Percentiles rank a stretch among this genome's conserved stretches.
Conservation (phyloP, 805 yeast species). For the Yarrowia sp. region DNA sequence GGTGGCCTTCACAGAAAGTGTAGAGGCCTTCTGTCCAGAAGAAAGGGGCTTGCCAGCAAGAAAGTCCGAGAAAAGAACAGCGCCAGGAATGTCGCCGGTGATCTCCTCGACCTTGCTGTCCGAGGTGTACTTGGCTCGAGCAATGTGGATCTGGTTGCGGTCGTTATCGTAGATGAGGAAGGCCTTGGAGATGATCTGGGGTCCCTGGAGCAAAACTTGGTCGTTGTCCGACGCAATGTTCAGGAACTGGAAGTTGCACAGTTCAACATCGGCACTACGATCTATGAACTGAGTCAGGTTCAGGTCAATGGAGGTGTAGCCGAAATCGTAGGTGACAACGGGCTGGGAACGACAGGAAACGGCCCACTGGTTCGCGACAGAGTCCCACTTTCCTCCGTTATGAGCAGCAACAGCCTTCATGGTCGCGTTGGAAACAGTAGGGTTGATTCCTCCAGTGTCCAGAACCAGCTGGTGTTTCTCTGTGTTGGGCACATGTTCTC, state of each 20-base stretch:
- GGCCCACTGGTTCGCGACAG: background rate
- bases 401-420: background rate
- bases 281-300: background rate
- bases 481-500: background rate
- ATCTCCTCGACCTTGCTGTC: background rate
- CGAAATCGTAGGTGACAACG: background rate
- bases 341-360: background rate
- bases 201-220: background rate
- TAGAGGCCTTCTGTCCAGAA: background rate
- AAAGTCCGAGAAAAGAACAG: background rate
- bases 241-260: background rate
- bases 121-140: background rate
- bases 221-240: too few species aligned
- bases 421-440: background rate
- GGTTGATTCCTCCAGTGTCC: background rate
- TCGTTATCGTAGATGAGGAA: background rate
- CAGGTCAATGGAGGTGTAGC: background rate
- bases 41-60: too few species aligned
- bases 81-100: background rate
- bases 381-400: background rate
- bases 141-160: background rate
- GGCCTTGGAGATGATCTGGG: background rate
- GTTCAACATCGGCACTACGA: too few species aligned
- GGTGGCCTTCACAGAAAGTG: too few species aligned
- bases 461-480: background rate